A percentile compares a stretch with the other conserved stretches of the same genome.
phyloP scores from a whole-genome alignment of 1,284 basidiomycete genomes.

The Prillingera fragicola region DNA sequence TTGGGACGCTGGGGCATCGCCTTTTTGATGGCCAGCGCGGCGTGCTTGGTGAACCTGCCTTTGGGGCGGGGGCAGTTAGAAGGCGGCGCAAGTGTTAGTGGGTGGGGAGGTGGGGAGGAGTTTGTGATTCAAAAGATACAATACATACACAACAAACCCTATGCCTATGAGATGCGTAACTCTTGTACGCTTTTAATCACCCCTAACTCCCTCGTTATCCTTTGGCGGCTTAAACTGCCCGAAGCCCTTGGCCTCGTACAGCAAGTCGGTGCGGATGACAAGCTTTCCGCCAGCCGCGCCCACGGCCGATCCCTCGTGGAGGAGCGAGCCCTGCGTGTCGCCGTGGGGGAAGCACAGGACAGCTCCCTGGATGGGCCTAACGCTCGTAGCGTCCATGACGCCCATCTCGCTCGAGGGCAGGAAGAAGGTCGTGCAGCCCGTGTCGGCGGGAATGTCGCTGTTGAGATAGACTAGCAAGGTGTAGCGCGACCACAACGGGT shows the following conservation, averaged over 20 bases:
- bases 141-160: no score
- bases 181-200: no score
- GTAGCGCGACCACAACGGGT: slow-evolving; percentile 51
- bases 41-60: no score
- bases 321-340: slow-evolving; percentile 44
- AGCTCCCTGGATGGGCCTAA: slow-evolving; percentile 53
- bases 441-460: slow-evolving; percentile 46
- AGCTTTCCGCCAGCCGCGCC: slow-evolving; percentile 44
- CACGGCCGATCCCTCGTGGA: slow-evolving; percentile 49
- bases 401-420: slow-evolving; percentile 50
- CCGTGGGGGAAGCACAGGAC: slow-evolving; percentile 54
- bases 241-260: slow-evolving; percentile 48
- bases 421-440: slow-evolving; percentile 57
- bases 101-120: no score
- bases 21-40: no score
- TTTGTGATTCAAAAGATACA: no score
- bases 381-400: slow-evolving; percentile 52
- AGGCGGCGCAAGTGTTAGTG: no score
- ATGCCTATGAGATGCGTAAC: no score
- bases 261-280: slow-evolving; percentile 47
- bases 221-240: slow-evolving; percentile 45
- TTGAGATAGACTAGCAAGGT: slow-evolving; percentile 58
- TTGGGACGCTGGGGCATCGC: no score
- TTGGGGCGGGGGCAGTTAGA: no score
- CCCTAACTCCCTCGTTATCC: no score